A percentile compares a stretch with the other conserved stretches of the same genome.
phyloP scores from a whole-genome alignment of 495 filamentous ascomycete genomes.

The Xylaria telfairii region DNA sequence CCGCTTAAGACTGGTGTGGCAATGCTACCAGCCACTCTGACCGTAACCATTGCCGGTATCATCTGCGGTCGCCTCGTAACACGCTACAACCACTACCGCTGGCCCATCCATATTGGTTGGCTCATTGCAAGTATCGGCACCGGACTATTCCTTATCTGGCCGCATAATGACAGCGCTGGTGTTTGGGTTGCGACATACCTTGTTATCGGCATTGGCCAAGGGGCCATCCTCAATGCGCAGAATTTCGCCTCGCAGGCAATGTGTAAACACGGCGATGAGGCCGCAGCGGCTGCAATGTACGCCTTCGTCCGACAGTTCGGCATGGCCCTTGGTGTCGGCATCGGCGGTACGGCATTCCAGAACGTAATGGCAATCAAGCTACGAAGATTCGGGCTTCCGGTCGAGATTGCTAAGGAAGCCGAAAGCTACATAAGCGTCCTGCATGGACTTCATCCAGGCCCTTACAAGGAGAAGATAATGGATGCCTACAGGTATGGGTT shows the following conservation, averaged over 20 bases:
- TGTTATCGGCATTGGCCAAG: slow-evolving; percentile 60
- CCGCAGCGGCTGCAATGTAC: slow-evolving; percentile 63
- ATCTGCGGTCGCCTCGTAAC: slow-evolving; percentile 57
- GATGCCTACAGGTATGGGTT: slow-evolving; percentile 45
- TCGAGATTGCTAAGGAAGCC: slow-evolving; percentile 48
- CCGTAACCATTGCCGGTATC: slow-evolving; percentile 54
- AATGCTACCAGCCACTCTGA: slow-evolving; percentile 57
- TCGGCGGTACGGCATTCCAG: slow-evolving; percentile 67
- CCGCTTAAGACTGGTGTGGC: slow-evolving; percentile 62
- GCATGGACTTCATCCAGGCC: slow-evolving; percentile 40
- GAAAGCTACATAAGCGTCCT: slow-evolving; percentile 54
- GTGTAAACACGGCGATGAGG: slow-evolving; percentile 53
- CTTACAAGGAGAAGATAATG: slow-evolving; percentile 38
- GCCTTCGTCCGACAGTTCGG: slow-evolving; percentile 66
- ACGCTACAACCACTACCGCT: slow-evolving; percentile 58
- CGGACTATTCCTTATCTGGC: slow-evolving; percentile 55
- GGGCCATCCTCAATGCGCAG: slow-evolving; percentile 58
- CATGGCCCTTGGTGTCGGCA: slow-evolving; percentile 67
- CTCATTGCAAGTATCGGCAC: slow-evolving; percentile 52
- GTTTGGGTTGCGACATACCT: slow-evolving; percentile 61
- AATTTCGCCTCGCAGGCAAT: slow-evolving; percentile 62
- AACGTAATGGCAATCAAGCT: slow-evolving; percentile 59
- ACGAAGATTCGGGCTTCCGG: slow-evolving; percentile 44
- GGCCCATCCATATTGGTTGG: slow-evolving; percentile 65
- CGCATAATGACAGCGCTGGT: slow-evolving; percentile 50